Base-by-base conservation (phyloP, 176 grass and related monocot genomes). In the Musa schizocarpa region DNA sequence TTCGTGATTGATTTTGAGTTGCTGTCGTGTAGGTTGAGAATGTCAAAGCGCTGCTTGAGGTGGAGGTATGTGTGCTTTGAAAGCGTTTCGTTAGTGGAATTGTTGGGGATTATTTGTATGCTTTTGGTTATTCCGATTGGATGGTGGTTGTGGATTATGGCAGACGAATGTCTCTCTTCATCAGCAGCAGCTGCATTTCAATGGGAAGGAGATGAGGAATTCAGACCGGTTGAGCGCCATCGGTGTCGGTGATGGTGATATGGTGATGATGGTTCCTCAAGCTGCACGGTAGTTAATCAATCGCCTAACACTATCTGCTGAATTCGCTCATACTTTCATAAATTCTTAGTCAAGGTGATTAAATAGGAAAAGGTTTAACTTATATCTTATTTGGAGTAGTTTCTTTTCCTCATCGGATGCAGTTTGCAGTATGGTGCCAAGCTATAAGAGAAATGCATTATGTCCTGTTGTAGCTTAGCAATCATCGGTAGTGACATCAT, bases 191-290 rank as follows among this genome's bases (percentile, higher is more conserved):
- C 71, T 98, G 72, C 86, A 87, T 48, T 93, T 93, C 73, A 91
- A 98, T 87, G 90, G 95, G 48, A 98, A 89, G 76, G 95, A 98
- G 65, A 91, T 98, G 49, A 82, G 72, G n/a, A 98, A 98, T 27
- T 62, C 82, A 0, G 84, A 93, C 71, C 89, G 82, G 76, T 87
- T 93, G 74, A 91, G 90, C 19, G 49, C 78, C 0, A 29, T 93
- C 9, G 88, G 90, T 10, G 82, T 98, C 48, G 74, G 52, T 53
- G 95, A 98, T 24, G 95, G 95, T 1, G 95, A 98, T 71, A 82
- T 98, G 68, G 76, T 98, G 54, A 93, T 82, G 80, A 94, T 94
- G 95, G 12, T 82, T 75, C n/a, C 84, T 54, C 21, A 65, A 26
- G 75, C 50, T 69, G 34, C 82, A 17, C 86, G 87, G 89, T 92